Conservation (phyloP, 2,329 filamentous ascomycete genomes). For the Domatiomyces globalis region DNA sequence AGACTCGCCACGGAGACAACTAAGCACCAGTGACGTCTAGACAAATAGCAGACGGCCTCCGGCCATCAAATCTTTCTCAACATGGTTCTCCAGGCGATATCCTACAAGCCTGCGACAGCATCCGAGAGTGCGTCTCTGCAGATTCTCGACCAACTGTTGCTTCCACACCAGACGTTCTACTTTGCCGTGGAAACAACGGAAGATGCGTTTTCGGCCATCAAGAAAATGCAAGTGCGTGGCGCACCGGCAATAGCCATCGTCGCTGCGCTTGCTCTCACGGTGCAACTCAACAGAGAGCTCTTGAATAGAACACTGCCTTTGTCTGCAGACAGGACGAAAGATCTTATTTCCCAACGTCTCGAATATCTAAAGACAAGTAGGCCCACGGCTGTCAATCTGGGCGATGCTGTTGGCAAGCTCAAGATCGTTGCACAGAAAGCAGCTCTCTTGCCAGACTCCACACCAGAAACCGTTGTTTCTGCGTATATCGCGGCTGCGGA, state of each 20-base stretch:
- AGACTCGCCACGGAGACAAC: no score
- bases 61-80: neutral
- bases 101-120: conserved; percentile 38
- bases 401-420: conserved; percentile 74
- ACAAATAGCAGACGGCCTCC: no score
- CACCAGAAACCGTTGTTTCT: conserved; percentile 40
- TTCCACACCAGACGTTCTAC: conserved; percentile 47
- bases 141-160: conserved; percentile 49
- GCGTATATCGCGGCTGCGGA: conserved; percentile 71
- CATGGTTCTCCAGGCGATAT: conserved; percentile 47
- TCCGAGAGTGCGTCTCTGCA: conserved; percentile 27
- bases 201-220: conserved; percentile 53
- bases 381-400: conserved; percentile 88
- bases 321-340: conserved; percentile 40
- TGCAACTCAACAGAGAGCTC: conserved; percentile 50
- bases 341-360: conserved; percentile 60
- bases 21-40: no score
- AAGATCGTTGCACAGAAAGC: conserved; percentile 45
- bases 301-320: conserved; percentile 30
- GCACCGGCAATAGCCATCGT: conserved; percentile 97
- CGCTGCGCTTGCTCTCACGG: conserved; percentile 74
- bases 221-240: conserved; percentile 51
- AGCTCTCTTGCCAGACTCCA: conserved; percentile 22
- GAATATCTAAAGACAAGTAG: conserved; percentile 79
- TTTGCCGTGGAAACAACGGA: conserved; percentile 39